phyloP scores from a whole-genome alignment of 768 basidiomycete genomes.

The Megacollybia marginata region DNA sequence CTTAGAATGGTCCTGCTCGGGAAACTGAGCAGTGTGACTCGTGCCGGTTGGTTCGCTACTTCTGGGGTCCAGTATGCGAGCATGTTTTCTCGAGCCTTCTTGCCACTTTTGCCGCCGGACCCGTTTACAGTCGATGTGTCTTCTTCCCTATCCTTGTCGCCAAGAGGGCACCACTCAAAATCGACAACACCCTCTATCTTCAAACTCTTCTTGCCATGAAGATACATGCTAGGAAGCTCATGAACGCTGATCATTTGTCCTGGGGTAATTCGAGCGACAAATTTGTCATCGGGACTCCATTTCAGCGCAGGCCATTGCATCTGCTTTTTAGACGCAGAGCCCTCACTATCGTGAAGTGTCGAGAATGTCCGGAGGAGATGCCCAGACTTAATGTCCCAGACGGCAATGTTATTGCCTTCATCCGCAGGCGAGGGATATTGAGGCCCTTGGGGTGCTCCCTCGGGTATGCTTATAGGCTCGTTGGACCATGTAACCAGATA shows the following conservation, averaged over 20 bases:
- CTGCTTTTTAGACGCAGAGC: slow-evolving; percentile 59
- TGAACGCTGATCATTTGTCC: slow-evolving; percentile 95
- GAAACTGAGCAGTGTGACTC: slow-evolving; percentile 88
- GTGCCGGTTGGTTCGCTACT: slow-evolving; percentile 91
- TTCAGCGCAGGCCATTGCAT: slow-evolving; percentile 94
- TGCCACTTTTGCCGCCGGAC: slow-evolving; percentile 37
- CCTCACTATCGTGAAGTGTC: slow-evolving; percentile 51
- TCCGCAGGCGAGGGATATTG: slow-evolving; percentile 89
- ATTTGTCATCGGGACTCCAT: slow-evolving; percentile 97
- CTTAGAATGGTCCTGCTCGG: slow-evolving; percentile 79
- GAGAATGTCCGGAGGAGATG: slow-evolving; percentile 90
- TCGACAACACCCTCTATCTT: slow-evolving; percentile 97
- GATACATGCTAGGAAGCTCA: slow-evolving; percentile 88
- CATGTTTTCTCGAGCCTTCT: slow-evolving; percentile 83
- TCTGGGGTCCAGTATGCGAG: slow-evolving; percentile 98
- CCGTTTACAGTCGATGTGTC: slow-evolving; percentile 41
- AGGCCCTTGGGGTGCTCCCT: slow-evolving; percentile 72
- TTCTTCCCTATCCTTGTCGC: slow-evolving; percentile 83
- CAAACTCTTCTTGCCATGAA: slow-evolving; percentile 93
- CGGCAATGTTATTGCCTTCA: slow-evolving; percentile 92
- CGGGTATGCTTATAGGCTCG: slow-evolving; percentile 82
- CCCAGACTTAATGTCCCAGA: slow-evolving; percentile 98
- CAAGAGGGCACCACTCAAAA: slow-evolving; percentile 96
- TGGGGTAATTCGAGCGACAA: slow-evolving; percentile 80
- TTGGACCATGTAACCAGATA: slow-evolving; percentile 98